These are phyloP conservation scores for Beauveria asiatica DNA, from an alignment of 2,329 filamentous ascomycete genomes.

Conservation along the genomic window DNA sequence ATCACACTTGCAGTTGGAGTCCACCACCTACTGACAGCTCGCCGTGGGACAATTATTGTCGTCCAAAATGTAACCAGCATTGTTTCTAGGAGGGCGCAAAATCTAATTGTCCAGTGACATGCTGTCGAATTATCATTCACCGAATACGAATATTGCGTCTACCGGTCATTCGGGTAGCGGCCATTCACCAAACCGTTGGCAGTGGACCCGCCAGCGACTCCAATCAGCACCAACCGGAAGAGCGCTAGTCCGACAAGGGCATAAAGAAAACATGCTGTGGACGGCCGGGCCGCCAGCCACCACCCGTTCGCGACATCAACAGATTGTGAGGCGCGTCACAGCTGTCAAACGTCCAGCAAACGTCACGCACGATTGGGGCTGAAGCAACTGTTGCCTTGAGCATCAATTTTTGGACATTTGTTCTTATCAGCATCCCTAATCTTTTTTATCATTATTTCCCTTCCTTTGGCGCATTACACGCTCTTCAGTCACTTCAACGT, in stretches of 20 bases:
- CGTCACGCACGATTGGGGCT: background rate
- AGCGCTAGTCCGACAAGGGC: constrained; percentile 1
- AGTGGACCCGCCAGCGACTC: background rate
- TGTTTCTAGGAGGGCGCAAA: too few species aligned
- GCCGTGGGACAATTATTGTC: too few species aligned
- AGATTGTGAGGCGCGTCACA: constrained; percentile 7
- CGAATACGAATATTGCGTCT: too few species aligned
- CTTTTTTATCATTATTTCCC: background rate
- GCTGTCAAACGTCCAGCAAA: background rate
- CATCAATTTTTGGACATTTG: background rate
- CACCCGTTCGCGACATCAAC: constrained; percentile 7
- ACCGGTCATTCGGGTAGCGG: too few species aligned
- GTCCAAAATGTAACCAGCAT: too few species aligned
- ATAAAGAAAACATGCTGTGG: constrained; percentile 5
- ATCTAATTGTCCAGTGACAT: too few species aligned
- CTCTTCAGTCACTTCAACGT: background rate
- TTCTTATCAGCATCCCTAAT: background rate
- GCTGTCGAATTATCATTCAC: too few species aligned
- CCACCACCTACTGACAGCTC: too few species aligned
- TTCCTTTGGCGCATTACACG: background rate
- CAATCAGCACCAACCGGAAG: background rate
- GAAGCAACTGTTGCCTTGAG: background rate
- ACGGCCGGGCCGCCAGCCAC: background rate
- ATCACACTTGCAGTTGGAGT: too few species aligned
- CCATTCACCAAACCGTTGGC: background rate